Evolutionary conservation across 2,329 filamentous ascomycete genomes (phyloP).

Genomic region (Microcyclosporella mali): DNA sequence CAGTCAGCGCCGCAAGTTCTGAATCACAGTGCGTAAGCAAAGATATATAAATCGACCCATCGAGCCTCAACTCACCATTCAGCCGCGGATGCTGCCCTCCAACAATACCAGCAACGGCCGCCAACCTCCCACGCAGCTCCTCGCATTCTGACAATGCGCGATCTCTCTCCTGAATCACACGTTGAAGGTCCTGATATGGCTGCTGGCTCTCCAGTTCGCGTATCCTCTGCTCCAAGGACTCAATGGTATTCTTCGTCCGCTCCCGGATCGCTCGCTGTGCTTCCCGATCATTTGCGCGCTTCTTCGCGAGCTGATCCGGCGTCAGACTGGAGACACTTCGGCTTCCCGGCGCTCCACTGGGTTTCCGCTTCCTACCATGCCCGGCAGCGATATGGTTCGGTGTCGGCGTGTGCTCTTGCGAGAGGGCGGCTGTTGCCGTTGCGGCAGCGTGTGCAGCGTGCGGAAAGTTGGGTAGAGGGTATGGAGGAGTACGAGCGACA

Average conservation of each 20-base stretch:
- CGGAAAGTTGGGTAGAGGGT: background rate
- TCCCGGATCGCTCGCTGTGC: slow-evolving; percentile 80
- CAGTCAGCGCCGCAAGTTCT: slow-evolving; percentile 45
- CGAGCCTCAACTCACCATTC: slow-evolving; percentile 26
- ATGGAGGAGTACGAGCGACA: background rate
- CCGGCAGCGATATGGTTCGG: slow-evolving; percentile 15
- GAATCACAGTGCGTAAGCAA: slow-evolving; percentile 24
- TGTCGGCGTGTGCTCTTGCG: slow-evolving; percentile 14
- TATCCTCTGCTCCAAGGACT: slow-evolving; percentile 65
- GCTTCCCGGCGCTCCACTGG: slow-evolving; percentile 33
- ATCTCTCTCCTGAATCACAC: slow-evolving; percentile 62
- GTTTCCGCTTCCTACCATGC: slow-evolving; percentile 30
- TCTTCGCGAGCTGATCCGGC: slow-evolving; percentile 80
- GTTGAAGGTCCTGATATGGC: slow-evolving; percentile 77
- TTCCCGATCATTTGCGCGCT: slow-evolving; percentile 84
- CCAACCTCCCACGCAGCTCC: slow-evolving; percentile 64
- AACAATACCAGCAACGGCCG: slow-evolving; percentile 24
- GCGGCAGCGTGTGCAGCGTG: slow-evolving; percentile 21
- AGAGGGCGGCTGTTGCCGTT: slow-evolving; percentile 30
- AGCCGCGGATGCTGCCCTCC: slow-evolving; percentile 20
- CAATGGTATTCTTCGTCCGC: slow-evolving; percentile 74
- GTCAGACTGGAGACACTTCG: slow-evolving; percentile 82
- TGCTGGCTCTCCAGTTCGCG: slow-evolving; percentile 71
- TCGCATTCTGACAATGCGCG: slow-evolving; percentile 71
- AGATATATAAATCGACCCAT: slow-evolving; percentile 22